These are phyloP conservation scores for Panaeolus cyanescens DNA, from an alignment of 768 basidiomycete species.

Conservation along the genomic window DNA sequence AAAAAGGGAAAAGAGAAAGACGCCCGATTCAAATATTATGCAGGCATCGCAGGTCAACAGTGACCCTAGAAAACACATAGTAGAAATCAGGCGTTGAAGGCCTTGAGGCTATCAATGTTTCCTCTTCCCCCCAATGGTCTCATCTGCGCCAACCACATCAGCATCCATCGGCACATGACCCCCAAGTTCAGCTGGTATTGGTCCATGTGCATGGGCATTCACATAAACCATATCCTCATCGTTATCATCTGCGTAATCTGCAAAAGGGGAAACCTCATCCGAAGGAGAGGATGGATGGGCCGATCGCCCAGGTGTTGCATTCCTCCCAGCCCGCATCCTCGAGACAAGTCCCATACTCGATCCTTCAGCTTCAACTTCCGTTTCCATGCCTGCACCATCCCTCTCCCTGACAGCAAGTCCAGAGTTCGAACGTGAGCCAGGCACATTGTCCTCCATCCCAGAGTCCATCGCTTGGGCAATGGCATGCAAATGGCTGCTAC, in stretches of 20 bases:
- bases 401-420: slow-evolving; percentile 19
- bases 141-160: slow-evolving; percentile 9
- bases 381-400: slow-evolving; percentile 33
- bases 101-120: slow-evolving; percentile 8
- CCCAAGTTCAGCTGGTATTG: slow-evolving; percentile 3
- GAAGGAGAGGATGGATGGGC: neutral
- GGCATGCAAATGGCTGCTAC: neutral
- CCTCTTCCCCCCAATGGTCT: slow-evolving; percentile 12
- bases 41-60: neutral
- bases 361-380: slow-evolving; percentile 38
- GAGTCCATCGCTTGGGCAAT: neutral
- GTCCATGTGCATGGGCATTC: neutral
- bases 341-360: slow-evolving; percentile 20
- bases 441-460: slow-evolving; percentile 14
- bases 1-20: neutral
- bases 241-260: slow-evolving; percentile 2
- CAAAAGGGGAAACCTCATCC: neutral
- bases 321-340: slow-evolving; percentile 16
- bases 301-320: slow-evolving; percentile 9
- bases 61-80: neutral
- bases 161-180: neutral
- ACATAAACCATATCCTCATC: slow-evolving; percentile 6
- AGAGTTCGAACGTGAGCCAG: slow-evolving; percentile 20
- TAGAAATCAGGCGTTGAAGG: neutral
- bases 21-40: neutral